A percentile compares a stretch with the other conserved stretches of the same genome.
Evolutionary conservation across 73 alveolate genomes (phyloP).

Genomic region (Paramecium octaurelia): DNA sequence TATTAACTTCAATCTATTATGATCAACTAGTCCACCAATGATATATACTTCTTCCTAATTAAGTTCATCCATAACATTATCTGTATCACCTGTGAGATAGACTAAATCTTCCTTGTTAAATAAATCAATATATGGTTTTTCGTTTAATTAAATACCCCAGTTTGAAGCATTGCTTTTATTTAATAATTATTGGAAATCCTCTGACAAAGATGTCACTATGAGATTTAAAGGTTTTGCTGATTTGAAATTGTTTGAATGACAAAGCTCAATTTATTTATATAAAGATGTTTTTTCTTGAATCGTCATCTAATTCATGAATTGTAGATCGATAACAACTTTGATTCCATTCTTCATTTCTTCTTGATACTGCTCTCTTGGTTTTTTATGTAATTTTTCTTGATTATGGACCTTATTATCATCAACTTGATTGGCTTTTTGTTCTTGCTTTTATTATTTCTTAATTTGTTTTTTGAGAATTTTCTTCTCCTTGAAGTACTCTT

Average conservation of each 20-base stretch:
- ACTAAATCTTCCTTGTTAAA: constrained; percentile 64
- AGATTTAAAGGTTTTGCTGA: constrained; percentile 41
- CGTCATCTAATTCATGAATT: constrained; percentile 1
- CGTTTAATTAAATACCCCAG: constrained; percentile 49
- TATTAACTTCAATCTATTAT: constrained; percentile 88
- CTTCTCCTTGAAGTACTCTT: constrained; percentile 8
- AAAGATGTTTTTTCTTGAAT: not conserved
- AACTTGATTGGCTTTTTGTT: not conserved
- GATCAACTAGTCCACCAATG: constrained; percentile 98
- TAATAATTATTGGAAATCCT: not conserved
- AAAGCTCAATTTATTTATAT: constrained; percentile 29
- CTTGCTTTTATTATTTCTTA: not conserved
- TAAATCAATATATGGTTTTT: constrained; percentile 46
- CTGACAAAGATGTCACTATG: constrained; percentile 11
- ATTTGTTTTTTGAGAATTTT: not conserved
- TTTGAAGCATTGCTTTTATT: constrained; percentile 40
- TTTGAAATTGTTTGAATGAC: constrained; percentile 49
- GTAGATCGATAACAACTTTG: not conserved
- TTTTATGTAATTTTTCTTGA: not conserved
- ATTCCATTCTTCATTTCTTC: not conserved
- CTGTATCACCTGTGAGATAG: constrained; percentile 96
- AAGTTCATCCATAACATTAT: constrained; percentile 72
- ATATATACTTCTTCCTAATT: constrained; percentile 80
- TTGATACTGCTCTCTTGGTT: not conserved
- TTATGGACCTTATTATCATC: not conserved